phyloP scores from a whole-genome alignment of 148 eudicot genomes.

The Rhododendron molle region DNA sequence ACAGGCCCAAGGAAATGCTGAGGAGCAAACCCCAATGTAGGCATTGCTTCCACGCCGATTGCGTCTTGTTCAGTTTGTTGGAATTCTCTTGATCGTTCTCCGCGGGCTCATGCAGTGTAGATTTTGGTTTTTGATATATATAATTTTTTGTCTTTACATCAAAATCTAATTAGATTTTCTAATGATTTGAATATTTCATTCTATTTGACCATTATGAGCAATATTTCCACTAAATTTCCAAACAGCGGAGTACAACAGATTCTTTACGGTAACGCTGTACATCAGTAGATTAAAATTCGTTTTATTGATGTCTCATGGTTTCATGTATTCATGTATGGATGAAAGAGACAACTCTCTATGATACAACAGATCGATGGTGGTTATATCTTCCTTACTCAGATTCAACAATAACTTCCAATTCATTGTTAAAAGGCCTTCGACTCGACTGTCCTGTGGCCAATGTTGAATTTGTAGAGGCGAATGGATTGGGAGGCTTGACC shows the following conservation, averaged over 20 bases:
- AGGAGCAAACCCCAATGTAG: constrained; percentile 48
- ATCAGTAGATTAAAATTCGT: background rate
- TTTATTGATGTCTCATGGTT: no score
- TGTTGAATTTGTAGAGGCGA: background rate
- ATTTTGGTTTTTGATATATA: background rate
- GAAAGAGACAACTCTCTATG: no score
- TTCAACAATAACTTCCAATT: background rate
- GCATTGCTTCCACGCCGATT: constrained; percentile 56
- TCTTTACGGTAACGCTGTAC: background rate
- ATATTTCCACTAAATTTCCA: no score
- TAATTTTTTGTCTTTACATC: no score
- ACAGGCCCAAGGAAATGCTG: constrained; percentile 37
- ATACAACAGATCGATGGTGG: no score
- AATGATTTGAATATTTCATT: no score
- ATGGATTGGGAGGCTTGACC: constrained; percentile 9
- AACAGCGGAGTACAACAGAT: background rate
- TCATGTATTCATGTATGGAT: no score
- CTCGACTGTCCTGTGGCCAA: background rate
- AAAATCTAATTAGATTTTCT: no score
- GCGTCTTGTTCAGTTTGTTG: no score
- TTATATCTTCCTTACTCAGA: background rate
- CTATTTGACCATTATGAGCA: no score
- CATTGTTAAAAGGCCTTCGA: background rate
- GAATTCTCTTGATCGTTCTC: no score
- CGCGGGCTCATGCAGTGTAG: no score